Evolutionary conservation across 345 rosid species (phyloP).

Genomic region (Chamaenerion angustifolium): DNA sequence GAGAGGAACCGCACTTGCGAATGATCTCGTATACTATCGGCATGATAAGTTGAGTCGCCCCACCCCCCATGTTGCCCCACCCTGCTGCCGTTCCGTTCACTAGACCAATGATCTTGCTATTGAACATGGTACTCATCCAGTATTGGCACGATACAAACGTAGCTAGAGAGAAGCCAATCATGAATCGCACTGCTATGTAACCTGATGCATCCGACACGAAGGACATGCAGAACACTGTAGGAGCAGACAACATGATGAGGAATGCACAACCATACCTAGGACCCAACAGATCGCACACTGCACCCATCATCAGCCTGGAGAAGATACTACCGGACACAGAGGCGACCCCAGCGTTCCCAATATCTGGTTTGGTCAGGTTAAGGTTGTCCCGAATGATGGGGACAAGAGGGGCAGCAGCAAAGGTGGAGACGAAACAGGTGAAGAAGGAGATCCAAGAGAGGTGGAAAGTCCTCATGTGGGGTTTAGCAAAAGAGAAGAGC

Average conservation of each 20-base stretch:
- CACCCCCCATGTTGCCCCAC: slow-evolving; percentile 95
- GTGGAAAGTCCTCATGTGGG: slow-evolving; percentile 84
- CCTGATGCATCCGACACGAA: slow-evolving; percentile 47
- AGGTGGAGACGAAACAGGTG: slow-evolving; percentile 73
- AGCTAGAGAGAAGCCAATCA: slow-evolving; percentile 87
- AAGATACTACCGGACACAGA: slow-evolving; percentile 82
- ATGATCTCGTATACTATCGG: slow-evolving; percentile 63
- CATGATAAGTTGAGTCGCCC: slow-evolving; percentile 76
- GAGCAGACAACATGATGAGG: slow-evolving; percentile 66
- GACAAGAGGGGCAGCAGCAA: slow-evolving; percentile 82
- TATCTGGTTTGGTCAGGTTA: slow-evolving; percentile 42
- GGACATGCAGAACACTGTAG: slow-evolving; percentile 77
- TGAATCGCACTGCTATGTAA: slow-evolving; percentile 56
- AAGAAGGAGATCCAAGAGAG: slow-evolving; percentile 86
- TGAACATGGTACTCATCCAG: slow-evolving; percentile 97
- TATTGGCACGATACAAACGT: slow-evolving; percentile 85
- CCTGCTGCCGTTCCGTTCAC: slow-evolving; percentile 94
- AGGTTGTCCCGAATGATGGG: slow-evolving; percentile 79
- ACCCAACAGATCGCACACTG: slow-evolving; percentile 62
- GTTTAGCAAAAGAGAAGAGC: slow-evolving; percentile 50
- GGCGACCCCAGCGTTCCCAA: slow-evolving; percentile 79
- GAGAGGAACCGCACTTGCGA: slow-evolving; percentile 36
- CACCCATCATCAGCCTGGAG: slow-evolving; percentile 86
- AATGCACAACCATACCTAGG: slow-evolving; percentile 81
- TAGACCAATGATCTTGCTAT: slow-evolving; percentile 62